A percentile compares a stretch with the other conserved stretches of the same genome.
Conservation (phyloP, 495 filamentous ascomycete species). For the Hyaloscypha finlandica region DNA sequence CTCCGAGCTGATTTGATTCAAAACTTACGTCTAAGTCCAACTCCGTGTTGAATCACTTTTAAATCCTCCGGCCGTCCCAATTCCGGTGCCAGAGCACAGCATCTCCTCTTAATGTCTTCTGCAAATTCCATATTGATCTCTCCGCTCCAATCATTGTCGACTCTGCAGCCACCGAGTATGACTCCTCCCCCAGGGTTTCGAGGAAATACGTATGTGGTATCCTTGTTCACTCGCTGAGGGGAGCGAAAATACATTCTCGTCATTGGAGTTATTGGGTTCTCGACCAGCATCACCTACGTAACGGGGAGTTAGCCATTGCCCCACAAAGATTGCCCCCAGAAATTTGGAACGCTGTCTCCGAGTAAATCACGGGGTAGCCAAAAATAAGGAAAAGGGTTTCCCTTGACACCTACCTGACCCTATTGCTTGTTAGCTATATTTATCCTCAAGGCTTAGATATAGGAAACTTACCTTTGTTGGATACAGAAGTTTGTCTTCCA, state of each 20-base stretch:
- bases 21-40: slow-evolving; percentile 51
- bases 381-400: no score
- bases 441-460: slow-evolving; percentile 7
- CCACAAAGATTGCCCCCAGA: no score
- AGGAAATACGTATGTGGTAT: slow-evolving; percentile 36
- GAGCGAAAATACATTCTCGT: slow-evolving; percentile 37
- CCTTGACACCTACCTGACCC: slow-evolving; percentile 31
- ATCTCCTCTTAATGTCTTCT: slow-evolving; percentile 72
- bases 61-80: slow-evolving; percentile 62
- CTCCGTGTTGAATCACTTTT: slow-evolving; percentile 69
- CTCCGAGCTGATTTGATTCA: background rate
- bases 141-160: slow-evolving; percentile 68
- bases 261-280: slow-evolving; percentile 33
- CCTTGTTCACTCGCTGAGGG: slow-evolving; percentile 32
- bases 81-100: slow-evolving; percentile 59
- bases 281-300: slow-evolving; percentile 37
- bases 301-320: no score
- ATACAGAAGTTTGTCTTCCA: slow-evolving; percentile 61
- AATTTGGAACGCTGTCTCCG: no score
- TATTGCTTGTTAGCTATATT: slow-evolving; percentile 20
- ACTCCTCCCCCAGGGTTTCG: slow-evolving; percentile 46
- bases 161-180: slow-evolving; percentile 70
- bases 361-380: no score
- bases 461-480: slow-evolving; percentile 21
- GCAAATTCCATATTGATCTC: slow-evolving; percentile 67